Evolutionary conservation across 2,329 filamentous ascomycete species (phyloP).

Genomic region (Aureobasidium sp.): DNA sequence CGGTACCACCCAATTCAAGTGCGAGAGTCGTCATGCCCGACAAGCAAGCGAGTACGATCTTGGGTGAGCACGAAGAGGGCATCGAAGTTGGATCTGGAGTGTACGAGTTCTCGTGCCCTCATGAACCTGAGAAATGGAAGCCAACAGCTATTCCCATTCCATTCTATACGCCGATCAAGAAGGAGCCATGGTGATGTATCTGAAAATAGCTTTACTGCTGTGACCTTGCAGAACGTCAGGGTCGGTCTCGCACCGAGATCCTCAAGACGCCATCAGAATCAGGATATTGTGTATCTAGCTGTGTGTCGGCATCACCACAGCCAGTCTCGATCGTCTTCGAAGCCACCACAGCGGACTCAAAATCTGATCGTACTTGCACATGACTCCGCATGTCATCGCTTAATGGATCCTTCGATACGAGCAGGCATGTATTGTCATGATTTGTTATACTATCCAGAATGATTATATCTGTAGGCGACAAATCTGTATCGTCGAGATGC

Average conservation of each 20-base stretch:
- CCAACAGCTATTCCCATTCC: constrained; percentile 42
- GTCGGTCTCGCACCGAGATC: neutral
- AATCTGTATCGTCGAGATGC: neutral
- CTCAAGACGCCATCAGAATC: neutral
- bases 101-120: constrained; percentile 10
- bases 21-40: constrained; percentile 16
- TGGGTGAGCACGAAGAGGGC: constrained; percentile 7
- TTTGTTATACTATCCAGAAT: neutral
- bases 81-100: constrained; percentile 9
- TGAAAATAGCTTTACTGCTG: too few species aligned
- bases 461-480: neutral
- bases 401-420: neutral
- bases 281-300: neutral
- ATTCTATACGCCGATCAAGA: neutral
- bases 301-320: neutral
- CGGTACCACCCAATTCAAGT: constrained; percentile 14
- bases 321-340: neutral
- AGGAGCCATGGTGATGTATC: neutral
- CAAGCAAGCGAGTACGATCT: constrained; percentile 3
- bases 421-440: neutral
- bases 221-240: neutral
- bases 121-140: constrained; percentile 58
- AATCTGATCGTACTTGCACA: neutral
- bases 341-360: neutral
- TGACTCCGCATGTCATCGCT: neutral